Evolutionary conservation across 2,329 filamentous ascomycete genomes (phyloP), one percentile per base, ranked within the genome.

Genomic region (Meredithiella fracta): DNA sequence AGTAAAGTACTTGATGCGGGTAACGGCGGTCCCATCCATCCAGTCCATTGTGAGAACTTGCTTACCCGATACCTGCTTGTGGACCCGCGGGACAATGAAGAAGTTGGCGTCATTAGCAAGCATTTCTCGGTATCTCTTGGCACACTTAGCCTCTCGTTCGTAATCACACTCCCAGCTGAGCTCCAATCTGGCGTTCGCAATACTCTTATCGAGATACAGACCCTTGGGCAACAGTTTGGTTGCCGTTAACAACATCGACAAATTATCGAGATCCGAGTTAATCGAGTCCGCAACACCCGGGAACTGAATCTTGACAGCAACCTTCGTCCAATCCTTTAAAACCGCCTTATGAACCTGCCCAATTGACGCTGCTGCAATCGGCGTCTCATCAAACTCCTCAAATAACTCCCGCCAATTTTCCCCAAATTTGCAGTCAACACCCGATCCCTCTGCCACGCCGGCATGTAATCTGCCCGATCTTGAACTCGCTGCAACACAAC

Each of bases 91-190:
- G 0, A 97, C 86, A 1, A 78, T 70, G 66, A 97, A 98, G 34
- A 83, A 78, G 53, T 81, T 77, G 20, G 74, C 69, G 59, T 94
- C 86, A 15, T 59, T 63, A 0, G 58, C 60, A n/a, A 97, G 79
- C 7, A 97, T 79, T 25, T 80, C 70, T 51, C 78, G 77, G 70
- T 96, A 98, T 17, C 83, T 82, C 51, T 73, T 75, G 42, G 82
- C 87, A 63, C 86, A 92, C 62, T 82, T 75, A 2, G 90, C 90
- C 73, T 98, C 92, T 51, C 92, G 85, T 57, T 80, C 70, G 66
- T 98, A 98, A 71, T 98, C 88, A 66, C 91, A 97, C 72, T 98
- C 92, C 92, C 92, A 98, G 3, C 80, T 90, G 2, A 98, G 78
- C 68, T 98, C 92, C 1, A 80, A 82, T 8, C 92, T 81, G 3